Conservation (phyloP, 192 early-diverging fungal species). For the Entomortierella lignicola region DNA sequence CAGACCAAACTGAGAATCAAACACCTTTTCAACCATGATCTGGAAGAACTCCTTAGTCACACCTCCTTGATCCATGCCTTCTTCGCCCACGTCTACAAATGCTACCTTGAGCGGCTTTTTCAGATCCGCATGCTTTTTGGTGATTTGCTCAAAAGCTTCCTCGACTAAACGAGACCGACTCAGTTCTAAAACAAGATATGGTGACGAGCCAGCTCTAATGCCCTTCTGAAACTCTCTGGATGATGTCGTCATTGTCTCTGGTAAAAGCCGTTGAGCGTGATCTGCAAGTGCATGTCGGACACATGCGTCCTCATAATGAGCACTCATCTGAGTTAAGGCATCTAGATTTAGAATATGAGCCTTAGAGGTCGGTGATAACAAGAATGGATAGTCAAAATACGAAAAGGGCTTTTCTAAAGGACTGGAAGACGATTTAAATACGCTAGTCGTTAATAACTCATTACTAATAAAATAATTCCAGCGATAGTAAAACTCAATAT, state of each 20-base stretch:
- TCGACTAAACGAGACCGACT: constrained; percentile 74
- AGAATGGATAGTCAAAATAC: constrained; percentile 76
- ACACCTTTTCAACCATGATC: constrained; percentile 75
- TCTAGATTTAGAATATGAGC: constrained; percentile 79
- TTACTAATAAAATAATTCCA: too few species aligned
- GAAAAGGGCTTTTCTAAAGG: constrained; percentile 63
- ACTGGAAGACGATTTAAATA: constrained; percentile 22
- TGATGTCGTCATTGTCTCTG: constrained; percentile 56
- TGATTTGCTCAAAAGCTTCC: constrained; percentile 82
- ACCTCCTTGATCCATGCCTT: constrained; percentile 95
- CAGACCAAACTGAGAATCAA: constrained; percentile 80
- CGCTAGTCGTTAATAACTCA: too few species aligned
- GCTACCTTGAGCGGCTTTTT: constrained; percentile 88
- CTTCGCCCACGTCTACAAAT: constrained; percentile 90
- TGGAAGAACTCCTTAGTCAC: constrained; percentile 97
- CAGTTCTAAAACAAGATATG: constrained; percentile 85
- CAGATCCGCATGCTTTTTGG: constrained; percentile 68
- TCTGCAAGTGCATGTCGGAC: constrained; percentile 83
- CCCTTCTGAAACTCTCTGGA: constrained; percentile 65
- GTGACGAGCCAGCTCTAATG: constrained; percentile 71
- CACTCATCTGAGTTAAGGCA: constrained; percentile 81
- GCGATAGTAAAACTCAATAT: background rate
- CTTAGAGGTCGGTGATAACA: constrained; percentile 76
- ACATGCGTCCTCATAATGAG: constrained; percentile 84
- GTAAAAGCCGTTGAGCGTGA: constrained; percentile 77